Evolutionary conservation across 106 monocot genomes (phyloP), one percentile per base, ranked within the genome.

Genomic region (Dioscorea alata): DNA sequence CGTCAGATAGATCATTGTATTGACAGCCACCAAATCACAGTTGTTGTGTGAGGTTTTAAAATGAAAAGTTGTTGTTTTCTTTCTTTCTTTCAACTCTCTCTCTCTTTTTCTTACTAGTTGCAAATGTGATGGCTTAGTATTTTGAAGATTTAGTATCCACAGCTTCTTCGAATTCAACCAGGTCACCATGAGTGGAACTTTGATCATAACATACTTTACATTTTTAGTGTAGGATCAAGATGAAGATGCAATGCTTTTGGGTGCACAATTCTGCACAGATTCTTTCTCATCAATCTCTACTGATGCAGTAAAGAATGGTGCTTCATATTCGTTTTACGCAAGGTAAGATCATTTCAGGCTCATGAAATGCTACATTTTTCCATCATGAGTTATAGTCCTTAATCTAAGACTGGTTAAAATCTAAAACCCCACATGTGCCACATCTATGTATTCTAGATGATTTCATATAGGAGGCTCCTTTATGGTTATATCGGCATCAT

Each of bases 241-340:
- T 81, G 97, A 97, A 28, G 97, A 92, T 87, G 92, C 92, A 35
- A 84, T 92, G 83, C 48, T 99, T 24, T 60, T 99, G 63, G 97
- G 85, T 64, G 97, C 97, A 32, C 89, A 92, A 35, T 99, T 99
- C 60, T 99, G 97, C 76, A 85, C 89, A 33, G 89, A 92, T 84
- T 84, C 92, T 74, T 97, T 97, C 76, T 89, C 97, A 49, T 83
- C 86, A 12, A 75, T 89, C 33, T 86, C 84, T 25, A 57, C 61
- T 69, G 78, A 81, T 69, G 80, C 74, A 8, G 73, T 74, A 18
- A 81, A 72, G 67, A 60, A 77, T 72, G 82, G 80, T 53, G n/a
- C 71, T 70, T 78, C 78, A 76, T 97, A 81, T 70, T 92, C 92
- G 56, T 89, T 97, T 76, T 92, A 85, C 84, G 84, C 97, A 58